Percentiles rank a stretch among this genome's conserved stretches.
These are phyloP conservation scores for Blumeria hordei DNA, from an alignment of 2,329 filamentous ascomycete genomes.

Conservation along the genomic window DNA sequence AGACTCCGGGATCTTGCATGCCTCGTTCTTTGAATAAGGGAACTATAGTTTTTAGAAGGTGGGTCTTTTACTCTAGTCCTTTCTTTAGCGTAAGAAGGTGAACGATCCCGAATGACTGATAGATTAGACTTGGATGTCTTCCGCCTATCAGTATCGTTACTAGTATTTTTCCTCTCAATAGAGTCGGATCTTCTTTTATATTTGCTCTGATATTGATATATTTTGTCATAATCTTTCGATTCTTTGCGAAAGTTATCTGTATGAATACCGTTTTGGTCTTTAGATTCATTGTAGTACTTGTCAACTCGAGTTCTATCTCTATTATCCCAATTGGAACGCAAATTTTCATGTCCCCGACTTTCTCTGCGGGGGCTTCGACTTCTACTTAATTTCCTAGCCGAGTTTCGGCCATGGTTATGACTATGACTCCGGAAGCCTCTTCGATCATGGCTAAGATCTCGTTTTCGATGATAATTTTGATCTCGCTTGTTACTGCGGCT, in stretches of 20 bases:
- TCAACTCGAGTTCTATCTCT: constrained; percentile 11
- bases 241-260: constrained; percentile 10
- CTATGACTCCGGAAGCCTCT: constrained; percentile 10
- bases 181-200: constrained; percentile 7
- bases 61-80: too few species aligned
- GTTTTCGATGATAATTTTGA: constrained; percentile 1
- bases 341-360: constrained; percentile 9
- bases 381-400: not conserved
- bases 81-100: too few species aligned
- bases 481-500: too few species aligned
- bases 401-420: constrained; percentile 1
- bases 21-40: too few species aligned
- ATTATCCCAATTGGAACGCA: constrained; percentile 8
- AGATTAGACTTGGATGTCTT: too few species aligned
- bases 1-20: too few species aligned
- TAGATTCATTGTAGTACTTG: constrained; percentile 3
- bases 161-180: not conserved
- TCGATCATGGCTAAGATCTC: constrained; percentile 9
- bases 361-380: constrained; percentile 8
- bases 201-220: constrained; percentile 1
- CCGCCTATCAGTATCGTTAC: not conserved
- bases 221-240: constrained; percentile 1
- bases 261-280: constrained; percentile 4
- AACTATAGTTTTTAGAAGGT: too few species aligned
- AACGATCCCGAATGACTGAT: too few species aligned